A percentile compares a stretch with the other conserved stretches of the same genome.
phyloP scores from a whole-genome alignment of 257 asterid genomes.

The Coffea canephora region DNA sequence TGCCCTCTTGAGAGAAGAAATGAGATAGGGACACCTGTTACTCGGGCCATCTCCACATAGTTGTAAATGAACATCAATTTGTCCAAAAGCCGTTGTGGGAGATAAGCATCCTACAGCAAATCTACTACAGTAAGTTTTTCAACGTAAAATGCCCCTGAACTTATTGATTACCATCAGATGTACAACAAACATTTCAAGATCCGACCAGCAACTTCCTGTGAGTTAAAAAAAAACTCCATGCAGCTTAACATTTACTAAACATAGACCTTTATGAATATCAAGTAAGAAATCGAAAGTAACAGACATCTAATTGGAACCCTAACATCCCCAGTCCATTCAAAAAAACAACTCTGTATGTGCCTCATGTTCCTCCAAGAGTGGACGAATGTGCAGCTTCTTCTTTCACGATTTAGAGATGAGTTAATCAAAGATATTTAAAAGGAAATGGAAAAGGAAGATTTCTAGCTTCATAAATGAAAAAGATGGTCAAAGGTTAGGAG shows the following conservation, averaged over 20 bases:
- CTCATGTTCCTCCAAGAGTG: not conserved
- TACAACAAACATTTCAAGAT: too few relatives aligned
- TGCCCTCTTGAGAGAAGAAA: constrained; percentile 97
- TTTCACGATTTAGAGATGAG: too few relatives aligned
- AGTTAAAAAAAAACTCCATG: not conserved
- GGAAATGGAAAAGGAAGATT: not conserved
- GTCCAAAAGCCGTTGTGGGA: constrained; percentile 97
- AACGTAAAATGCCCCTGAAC: not conserved
- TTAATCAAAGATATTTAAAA: not conserved
- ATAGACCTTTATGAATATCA: not conserved
- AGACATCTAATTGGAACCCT: not conserved
- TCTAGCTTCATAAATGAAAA: not conserved
- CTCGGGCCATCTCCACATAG: constrained; percentile 99
- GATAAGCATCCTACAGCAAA: constrained; percentile 86
- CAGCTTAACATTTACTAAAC: not conserved
- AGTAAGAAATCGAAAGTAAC: not conserved
- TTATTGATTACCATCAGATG: not conserved
- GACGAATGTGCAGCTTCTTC: too few relatives aligned
- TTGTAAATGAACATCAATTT: constrained; percentile 91
- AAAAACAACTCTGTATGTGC: not conserved
- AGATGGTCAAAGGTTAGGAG: not conserved
- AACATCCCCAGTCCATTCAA: not conserved
- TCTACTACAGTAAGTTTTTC: constrained; percentile 1
- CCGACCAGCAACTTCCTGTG: not conserved
- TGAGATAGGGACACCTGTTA: constrained; percentile 98